These are phyloP conservation scores for Hemerocallis citrina DNA, from an alignment of 106 monocot species.

Conservation along the genomic window DNA sequence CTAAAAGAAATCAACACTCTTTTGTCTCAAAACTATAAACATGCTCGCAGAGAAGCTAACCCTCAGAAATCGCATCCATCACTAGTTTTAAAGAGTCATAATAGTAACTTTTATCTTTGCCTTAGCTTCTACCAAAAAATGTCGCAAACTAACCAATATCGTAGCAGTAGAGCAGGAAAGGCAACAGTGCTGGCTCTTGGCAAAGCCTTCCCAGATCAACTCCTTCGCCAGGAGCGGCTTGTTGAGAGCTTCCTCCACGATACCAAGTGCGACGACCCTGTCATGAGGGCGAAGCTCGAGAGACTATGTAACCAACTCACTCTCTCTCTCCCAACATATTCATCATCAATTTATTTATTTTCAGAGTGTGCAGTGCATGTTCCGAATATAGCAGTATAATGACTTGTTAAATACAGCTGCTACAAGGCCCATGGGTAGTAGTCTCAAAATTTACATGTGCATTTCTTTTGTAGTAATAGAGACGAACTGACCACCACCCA, in stretches of 20 bases:
- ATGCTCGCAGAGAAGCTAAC: neutral
- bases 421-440: no score
- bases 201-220: constrained; percentile 61
- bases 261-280: constrained; percentile 47
- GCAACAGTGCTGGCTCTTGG: constrained; percentile 50
- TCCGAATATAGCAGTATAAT: neutral
- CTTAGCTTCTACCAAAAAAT: neutral
- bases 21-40: neutral
- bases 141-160: neutral
- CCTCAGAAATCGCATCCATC: neutral
- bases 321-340: neutral
- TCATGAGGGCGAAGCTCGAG: constrained; percentile 54
- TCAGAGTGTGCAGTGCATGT: no score
- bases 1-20: neutral
- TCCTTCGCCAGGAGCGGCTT: constrained; percentile 50
- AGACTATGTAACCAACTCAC: constrained; percentile 38
- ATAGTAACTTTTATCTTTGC: neutral
- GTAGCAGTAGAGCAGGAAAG: constrained; percentile 9
- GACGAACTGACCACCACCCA: no score
- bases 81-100: neutral
- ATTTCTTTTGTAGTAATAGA: no score
- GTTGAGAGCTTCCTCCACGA: constrained; percentile 52
- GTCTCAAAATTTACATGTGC: no score
- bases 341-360: no score
- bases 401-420: neutral